These are phyloP conservation scores for Dovyalis caffra DNA, from an alignment of 345 rosid species.

Conservation along the genomic window DNA sequence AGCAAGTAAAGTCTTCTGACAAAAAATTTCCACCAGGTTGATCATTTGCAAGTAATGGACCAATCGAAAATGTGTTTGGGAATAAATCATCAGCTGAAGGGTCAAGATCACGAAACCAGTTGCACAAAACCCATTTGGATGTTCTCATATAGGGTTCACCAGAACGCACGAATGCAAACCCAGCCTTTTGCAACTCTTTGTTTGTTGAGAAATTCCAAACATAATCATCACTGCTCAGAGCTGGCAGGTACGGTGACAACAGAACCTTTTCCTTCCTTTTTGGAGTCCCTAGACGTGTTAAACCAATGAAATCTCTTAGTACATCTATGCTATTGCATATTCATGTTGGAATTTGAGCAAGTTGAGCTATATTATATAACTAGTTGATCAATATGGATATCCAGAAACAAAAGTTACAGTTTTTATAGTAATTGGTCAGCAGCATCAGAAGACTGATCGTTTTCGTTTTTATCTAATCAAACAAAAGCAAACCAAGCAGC, in stretches of 20 bases:
- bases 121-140: not conserved
- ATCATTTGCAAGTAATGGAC: conserved; percentile 1
- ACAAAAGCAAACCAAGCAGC: too few relatives aligned
- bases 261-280: conserved; percentile 1
- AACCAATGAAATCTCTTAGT: too few relatives aligned
- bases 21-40: not conserved
- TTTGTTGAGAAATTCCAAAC: not conserved
- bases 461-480: too few relatives aligned
- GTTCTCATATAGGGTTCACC: not conserved
- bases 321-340: too few relatives aligned
- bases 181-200: not conserved
- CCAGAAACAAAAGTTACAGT: not conserved
- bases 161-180: not conserved
- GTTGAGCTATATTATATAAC: too few relatives aligned
- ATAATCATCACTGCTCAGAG: not conserved
- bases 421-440: too few relatives aligned
- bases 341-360: too few relatives aligned
- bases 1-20: conserved; percentile 4
- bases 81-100: conserved; percentile 1
- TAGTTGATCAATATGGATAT: not conserved
- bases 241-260: conserved; percentile 4
- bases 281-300: not conserved
- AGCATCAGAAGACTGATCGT: too few relatives aligned
- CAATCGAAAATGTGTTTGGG: not conserved
- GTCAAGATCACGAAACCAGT: conserved; percentile 4